Conservation (phyloP, 805 yeast species). For the Lipomyces spencermartinsiae region DNA sequence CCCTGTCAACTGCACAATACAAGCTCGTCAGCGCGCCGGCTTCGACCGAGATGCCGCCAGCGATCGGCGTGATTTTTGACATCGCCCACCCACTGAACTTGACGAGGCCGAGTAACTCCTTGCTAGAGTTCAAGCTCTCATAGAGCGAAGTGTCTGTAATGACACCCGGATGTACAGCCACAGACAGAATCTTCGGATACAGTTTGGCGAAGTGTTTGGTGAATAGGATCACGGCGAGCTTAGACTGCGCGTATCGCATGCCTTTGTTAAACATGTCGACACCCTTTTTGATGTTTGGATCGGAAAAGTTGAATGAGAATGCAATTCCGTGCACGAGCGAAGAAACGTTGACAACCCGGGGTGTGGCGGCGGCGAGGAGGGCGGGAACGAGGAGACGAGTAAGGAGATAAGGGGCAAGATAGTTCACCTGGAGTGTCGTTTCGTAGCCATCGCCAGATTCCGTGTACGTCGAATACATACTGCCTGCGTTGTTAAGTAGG, state of each 20-base stretch:
- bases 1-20: constrained; percentile 26
- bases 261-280: constrained; percentile 20
- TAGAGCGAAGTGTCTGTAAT: constrained; percentile 29
- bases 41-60: constrained; percentile 25
- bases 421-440: constrained; percentile 79
- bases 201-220: constrained; percentile 31
- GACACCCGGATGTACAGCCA: constrained; percentile 37
- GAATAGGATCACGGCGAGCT: constrained; percentile 31
- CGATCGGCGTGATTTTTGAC: neutral
- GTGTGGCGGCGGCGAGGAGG: constrained; percentile 25
- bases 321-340: constrained; percentile 24
- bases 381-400: constrained; percentile 51
- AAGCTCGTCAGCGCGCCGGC: constrained; percentile 32
- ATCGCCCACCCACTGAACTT: constrained; percentile 2
- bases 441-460: constrained; percentile 75
- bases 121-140: constrained; percentile 7
- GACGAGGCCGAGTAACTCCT: constrained; percentile 17
- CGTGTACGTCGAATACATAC: constrained; percentile 74
- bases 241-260: constrained; percentile 33
- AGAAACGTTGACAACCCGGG: constrained; percentile 33
- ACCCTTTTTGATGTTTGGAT: constrained; percentile 25
- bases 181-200: constrained; percentile 29
- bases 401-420: constrained; percentile 73
- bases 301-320: constrained; percentile 22
- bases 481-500: constrained; percentile 78